phyloP scores from a whole-genome alignment of 2,329 filamentous ascomycete genomes.

The Trichoderma aggressivum region DNA sequence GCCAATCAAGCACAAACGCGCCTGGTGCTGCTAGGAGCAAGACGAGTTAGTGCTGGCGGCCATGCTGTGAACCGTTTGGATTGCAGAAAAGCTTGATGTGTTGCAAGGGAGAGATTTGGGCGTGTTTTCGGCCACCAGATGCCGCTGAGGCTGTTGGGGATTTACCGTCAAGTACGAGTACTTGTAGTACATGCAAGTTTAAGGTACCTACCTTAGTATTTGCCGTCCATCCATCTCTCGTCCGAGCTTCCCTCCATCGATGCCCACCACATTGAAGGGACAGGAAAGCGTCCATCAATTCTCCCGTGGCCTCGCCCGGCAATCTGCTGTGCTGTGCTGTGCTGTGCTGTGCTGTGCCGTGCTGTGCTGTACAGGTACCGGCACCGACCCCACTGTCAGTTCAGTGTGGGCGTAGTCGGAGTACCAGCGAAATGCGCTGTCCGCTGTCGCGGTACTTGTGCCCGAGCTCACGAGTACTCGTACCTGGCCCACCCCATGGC shows the following conservation, averaged over 20 bases:
- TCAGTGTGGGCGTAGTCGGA: not conserved
- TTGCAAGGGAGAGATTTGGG: not conserved
- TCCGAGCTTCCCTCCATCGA: not conserved
- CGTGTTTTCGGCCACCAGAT: not conserved
- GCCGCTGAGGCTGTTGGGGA: not conserved
- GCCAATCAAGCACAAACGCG: not conserved
- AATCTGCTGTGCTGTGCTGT: not conserved
- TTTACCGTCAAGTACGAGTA: not conserved
- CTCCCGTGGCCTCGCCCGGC: not conserved
- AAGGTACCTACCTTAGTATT: no score
- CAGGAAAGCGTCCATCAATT: not conserved
- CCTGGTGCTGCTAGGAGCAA: not conserved
- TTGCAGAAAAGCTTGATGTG: not conserved
- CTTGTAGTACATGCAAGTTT: no score
- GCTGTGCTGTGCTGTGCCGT: not conserved
- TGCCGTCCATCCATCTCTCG: not conserved
- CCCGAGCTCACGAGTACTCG: not conserved
- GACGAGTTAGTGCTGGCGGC: not conserved
- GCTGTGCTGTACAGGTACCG: not conserved
- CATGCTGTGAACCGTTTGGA: not conserved
- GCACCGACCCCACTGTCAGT: not conserved
- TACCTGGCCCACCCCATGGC: constrained; percentile 8
- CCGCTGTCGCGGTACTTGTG: not conserved
- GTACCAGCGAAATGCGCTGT: not conserved
- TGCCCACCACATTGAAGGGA: not conserved